Conservation (phyloP, 23 red algal species). For the Gracilaria caudata region DNA sequence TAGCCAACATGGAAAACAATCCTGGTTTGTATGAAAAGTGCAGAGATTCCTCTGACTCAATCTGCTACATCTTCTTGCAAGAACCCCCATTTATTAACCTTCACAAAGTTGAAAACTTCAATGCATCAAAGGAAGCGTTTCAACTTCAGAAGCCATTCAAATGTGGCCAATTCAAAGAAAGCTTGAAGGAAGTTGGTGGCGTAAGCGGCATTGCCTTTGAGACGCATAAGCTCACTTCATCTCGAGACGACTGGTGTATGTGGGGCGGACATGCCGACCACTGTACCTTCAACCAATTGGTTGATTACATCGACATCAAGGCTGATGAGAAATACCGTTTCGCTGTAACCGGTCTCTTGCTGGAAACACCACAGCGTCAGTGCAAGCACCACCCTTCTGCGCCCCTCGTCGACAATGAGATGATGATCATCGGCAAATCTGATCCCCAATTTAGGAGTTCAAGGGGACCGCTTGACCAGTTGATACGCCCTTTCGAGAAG, state of each 20-base stretch:
- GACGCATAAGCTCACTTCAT: constrained; percentile 28
- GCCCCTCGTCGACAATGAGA: constrained; percentile 10
- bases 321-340: constrained; percentile 20
- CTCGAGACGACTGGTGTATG: constrained; percentile 28
- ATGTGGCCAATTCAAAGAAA: constrained; percentile 12
- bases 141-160: constrained; percentile 22
- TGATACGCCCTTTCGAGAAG: constrained; percentile 36
- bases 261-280: constrained; percentile 45
- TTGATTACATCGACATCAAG: constrained; percentile 6
- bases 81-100: constrained; percentile 50
- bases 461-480: constrained; percentile 22
- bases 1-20: not conserved
- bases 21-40: not conserved
- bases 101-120: not conserved
- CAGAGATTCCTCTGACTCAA: not conserved
- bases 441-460: not conserved
- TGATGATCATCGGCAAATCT: constrained; percentile 35
- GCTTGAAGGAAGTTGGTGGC: not conserved
- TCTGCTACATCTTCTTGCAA: constrained; percentile 49
- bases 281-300: constrained; percentile 41
- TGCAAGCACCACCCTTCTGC: constrained; percentile 24
- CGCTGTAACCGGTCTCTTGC: constrained; percentile 32
- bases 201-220: constrained; percentile 31
- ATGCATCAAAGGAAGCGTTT: not conserved
- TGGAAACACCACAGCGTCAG: constrained; percentile 31